Percentiles rank a stretch among this genome's conserved stretches.
phyloP scores from a whole-genome alignment of 306 rosid genomes.

The Luffa aegyptiaca region DNA sequence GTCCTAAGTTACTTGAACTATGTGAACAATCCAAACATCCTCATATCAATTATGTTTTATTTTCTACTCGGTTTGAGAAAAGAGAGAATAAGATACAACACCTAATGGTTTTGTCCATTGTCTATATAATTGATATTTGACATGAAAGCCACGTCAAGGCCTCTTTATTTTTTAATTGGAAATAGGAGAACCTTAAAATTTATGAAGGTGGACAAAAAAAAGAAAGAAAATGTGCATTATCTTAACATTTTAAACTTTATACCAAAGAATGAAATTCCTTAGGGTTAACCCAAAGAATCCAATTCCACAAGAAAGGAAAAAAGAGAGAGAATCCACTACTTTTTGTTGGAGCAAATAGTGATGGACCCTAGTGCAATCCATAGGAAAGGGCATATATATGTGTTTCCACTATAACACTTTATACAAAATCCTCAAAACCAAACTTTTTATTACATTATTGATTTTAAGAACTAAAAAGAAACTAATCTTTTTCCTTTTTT shows the following conservation, averaged over 20 bases:
- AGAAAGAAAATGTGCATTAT: background rate
- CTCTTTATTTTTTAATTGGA: background rate
- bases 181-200: background rate
- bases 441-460: background rate
- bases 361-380: background rate
- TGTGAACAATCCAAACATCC: background rate
- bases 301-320: background rate
- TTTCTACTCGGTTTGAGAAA: background rate
- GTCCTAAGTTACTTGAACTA: too few species aligned
- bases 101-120: background rate
- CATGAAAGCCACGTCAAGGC: background rate
- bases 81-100: background rate
- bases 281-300: background rate
- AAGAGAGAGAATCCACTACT: background rate
- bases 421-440: background rate
- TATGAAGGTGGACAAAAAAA: background rate
- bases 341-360: background rate
- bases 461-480: background rate
- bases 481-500: background rate
- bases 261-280: background rate
- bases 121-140: background rate
- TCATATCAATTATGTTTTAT: background rate
- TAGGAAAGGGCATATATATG: background rate
- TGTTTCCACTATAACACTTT: background rate
- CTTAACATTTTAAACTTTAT: background rate